phyloP scores from a whole-genome alignment of 179 eudicot genomes.

The Beta corolliflora region DNA sequence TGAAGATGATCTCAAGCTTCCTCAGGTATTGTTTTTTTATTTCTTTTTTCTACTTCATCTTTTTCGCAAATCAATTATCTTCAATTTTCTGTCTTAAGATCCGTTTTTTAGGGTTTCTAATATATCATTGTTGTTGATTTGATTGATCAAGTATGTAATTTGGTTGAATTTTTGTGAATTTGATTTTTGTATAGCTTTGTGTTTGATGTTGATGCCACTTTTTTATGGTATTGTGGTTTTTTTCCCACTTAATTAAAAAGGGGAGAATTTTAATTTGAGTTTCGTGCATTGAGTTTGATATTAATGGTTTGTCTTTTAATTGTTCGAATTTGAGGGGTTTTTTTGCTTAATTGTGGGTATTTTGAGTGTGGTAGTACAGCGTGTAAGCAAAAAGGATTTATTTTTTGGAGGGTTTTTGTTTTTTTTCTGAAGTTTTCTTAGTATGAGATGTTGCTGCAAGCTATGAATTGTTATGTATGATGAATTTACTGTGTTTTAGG shows the following conservation, averaged over 20 bases:
- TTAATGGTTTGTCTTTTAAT: neutral
- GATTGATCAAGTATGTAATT: neutral
- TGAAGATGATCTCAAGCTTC: constrained; percentile 9
- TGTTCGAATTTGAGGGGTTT: neutral
- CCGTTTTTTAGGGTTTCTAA: constrained; percentile 15
- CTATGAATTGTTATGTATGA: neutral
- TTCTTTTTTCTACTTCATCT: neutral
- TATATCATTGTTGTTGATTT: neutral
- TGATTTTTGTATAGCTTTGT: neutral
- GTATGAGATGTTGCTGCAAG: neutral
- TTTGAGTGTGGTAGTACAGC: neutral
- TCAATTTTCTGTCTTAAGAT: neutral
- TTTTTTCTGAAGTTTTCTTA: neutral
- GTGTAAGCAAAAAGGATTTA: neutral
- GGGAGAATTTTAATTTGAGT: no score
- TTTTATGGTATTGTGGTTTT: no score
- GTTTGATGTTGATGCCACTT: neutral
- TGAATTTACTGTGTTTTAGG: neutral
- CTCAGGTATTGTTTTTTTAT: constrained; percentile 21
- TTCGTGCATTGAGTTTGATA: no score
- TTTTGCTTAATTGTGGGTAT: neutral
- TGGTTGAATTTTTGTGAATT: neutral
- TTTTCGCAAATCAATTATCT: neutral
- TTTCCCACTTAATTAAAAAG: no score
- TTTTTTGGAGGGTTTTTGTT: neutral